phyloP scores from a whole-genome alignment of 2,329 filamentous ascomycete genomes.

The Metarhizium anisopliae region DNA sequence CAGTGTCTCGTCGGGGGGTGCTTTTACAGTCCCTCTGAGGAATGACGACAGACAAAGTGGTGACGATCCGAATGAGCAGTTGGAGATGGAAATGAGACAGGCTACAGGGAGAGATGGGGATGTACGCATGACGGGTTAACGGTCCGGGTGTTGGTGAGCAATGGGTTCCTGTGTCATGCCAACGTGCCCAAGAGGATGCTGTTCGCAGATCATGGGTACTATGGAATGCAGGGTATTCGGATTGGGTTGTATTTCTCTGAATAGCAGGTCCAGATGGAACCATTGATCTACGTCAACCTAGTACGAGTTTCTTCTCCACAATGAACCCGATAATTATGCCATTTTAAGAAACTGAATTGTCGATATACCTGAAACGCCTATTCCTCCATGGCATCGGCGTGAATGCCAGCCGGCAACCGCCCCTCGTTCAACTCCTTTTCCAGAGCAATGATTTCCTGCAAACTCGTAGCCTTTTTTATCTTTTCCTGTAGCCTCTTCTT shows the following conservation, averaged over 20 bases:
- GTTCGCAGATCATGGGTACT: neutral
- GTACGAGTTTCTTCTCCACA: neutral
- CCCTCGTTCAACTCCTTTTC: slow-evolving; percentile 93
- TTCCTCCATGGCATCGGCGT: slow-evolving; percentile 52
- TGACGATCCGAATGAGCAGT: slow-evolving; percentile 41
- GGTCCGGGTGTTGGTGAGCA: neutral
- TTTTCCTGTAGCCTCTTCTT: slow-evolving; percentile 75
- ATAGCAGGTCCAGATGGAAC: neutral
- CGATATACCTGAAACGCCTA: slow-evolving; percentile 18
- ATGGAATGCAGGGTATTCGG: neutral
- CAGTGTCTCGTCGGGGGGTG: slow-evolving; percentile 5
- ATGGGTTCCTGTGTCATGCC: neutral
- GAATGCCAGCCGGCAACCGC: slow-evolving; percentile 63
- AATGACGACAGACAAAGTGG: slow-evolving; percentile 14
- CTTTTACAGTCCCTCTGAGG: slow-evolving; percentile 13
- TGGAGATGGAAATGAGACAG: slow-evolving; percentile 47
- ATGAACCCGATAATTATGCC: neutral
- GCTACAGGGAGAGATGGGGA: slow-evolving; percentile 37
- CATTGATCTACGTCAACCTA: neutral
- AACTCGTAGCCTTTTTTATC: slow-evolving; percentile 78
- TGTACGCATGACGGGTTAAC: slow-evolving; percentile 50
- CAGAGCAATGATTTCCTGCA: slow-evolving; percentile 81
- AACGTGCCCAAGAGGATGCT: neutral
- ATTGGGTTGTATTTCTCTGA: neutral
- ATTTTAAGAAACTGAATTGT: neutral